Evolutionary conservation across 352 stramenopile genomes (phyloP), one percentile per base, ranked within the genome.

Genomic region (Lagenidium giganteum): DNA sequence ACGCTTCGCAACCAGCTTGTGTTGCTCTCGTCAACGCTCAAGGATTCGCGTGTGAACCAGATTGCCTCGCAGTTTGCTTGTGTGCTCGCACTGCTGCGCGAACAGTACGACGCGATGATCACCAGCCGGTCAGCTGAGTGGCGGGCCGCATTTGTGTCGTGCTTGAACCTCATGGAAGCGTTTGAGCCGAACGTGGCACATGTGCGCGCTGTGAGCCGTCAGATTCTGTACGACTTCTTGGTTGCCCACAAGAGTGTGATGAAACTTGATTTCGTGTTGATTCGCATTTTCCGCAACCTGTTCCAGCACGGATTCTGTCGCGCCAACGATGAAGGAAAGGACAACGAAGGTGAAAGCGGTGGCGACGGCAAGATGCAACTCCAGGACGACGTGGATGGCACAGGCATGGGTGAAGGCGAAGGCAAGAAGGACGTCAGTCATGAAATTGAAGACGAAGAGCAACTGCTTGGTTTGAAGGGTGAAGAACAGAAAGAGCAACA

Each of bases 331-430:
- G 76, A 97, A 27, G 78, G 87, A 24, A 83, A 93, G 5, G 81
- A 92, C 8, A 87, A 96, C 30, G 76, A 93, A n/a, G 87, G 91
- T 8, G 88, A 89, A 11, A 77, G 91, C 27, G 71, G 93, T 16
- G 75, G 70, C 12, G 66, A 70, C 14, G 70, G 76, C 26, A 84
- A 93, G 39, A 95, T 96, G 77, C 95, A 95, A 23, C 98, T 98
- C 64, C 86, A 97, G 45, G 93, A 98, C 29, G 93, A 98, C 45
- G 85, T 97, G 16, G 96, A 99, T 46, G 97, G 97, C 33, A 99
- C 95, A n/a, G 97, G 97, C 21, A 99, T 99, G 96, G 97, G 96
- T 21, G 95, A 99, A 82, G 97, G 97, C 18, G 93, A 99, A 27
- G 95, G 72, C 60, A 97, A 93, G 49, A 96, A 99, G 51, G 97